phyloP scores from a whole-genome alignment of 192 early-diverging fungal genomes.

The Tieghemiomyces parasiticus region DNA sequence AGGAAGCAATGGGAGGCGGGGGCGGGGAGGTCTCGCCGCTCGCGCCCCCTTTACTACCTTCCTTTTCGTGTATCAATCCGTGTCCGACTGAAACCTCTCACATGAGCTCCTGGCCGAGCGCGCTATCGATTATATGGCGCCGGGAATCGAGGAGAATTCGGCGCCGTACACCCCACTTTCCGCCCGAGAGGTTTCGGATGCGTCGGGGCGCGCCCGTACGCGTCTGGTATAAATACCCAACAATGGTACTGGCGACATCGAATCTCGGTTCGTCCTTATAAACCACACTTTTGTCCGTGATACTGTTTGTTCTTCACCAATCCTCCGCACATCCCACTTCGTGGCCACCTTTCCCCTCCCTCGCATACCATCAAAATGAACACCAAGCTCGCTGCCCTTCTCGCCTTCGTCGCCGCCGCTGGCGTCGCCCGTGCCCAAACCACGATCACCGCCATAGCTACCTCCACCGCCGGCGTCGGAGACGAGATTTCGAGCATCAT shows the following conservation, averaged over 20 bases:
- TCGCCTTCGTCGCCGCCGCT: not conserved
- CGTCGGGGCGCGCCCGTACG: not conserved
- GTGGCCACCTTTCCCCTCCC: not conserved
- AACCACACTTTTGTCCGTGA: not conserved
- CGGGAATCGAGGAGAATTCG: too few species aligned
- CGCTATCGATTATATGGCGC: too few species aligned
- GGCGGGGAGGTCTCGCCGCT: too few species aligned
- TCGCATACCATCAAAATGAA: not conserved
- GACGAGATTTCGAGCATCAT: not conserved
- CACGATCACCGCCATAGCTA: not conserved
- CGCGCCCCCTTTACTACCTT: too few species aligned
- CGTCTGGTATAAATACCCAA: not conserved
- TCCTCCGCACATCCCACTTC: not conserved
- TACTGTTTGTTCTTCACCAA: not conserved
- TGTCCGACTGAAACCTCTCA: too few species aligned
- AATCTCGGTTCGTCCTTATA: not conserved
- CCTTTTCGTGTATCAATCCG: too few species aligned
- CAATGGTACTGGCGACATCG: not conserved
- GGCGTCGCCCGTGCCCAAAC: not conserved
- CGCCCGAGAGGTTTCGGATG: too few species aligned
- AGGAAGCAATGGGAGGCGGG: too few species aligned
- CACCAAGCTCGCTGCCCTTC: not conserved
- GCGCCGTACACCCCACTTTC: too few species aligned
- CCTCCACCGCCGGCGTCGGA: not conserved
- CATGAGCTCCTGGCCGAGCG: too few species aligned